These are phyloP conservation scores for Fraxinus baroniana DNA, from an alignment of 305 asterid species.

Conservation along the genomic window DNA sequence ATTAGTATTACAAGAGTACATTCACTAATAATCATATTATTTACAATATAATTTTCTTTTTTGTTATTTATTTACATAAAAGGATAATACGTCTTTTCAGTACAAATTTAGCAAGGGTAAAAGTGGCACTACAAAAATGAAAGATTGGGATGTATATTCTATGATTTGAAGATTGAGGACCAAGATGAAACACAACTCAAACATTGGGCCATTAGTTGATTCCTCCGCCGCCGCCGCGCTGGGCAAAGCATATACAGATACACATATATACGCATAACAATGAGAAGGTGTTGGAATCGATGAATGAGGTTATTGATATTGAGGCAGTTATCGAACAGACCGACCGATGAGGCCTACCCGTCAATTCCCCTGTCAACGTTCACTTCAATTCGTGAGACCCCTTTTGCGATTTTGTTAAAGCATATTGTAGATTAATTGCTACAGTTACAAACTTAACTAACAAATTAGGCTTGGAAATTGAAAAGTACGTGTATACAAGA, in stretches of 20 bases:
- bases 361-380: constrained; percentile 19
- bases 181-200: neutral
- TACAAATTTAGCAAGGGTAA: neutral
- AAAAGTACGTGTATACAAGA: neutral
- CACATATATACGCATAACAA: constrained; percentile 23
- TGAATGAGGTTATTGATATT: constrained; percentile 77
- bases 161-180: neutral
- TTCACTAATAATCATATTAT: no score
- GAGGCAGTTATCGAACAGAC: constrained; percentile 88
- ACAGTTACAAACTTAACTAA: no score
- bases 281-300: constrained; percentile 81
- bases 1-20: no score
- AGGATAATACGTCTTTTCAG: neutral
- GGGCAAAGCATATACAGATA: neutral
- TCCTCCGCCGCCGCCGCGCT: neutral
- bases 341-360: constrained; percentile 64
- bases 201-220: no score
- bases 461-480: neutral
- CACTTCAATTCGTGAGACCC: constrained; percentile 39
- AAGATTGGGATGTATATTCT: neutral
- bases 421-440: neutral
- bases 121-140: neutral
- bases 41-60: no score
- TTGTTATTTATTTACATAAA: neutral
- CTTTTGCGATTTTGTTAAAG: neutral